phyloP scores from a whole-genome alignment of 176 grass and related monocot genomes.

The Lolium perenne region DNA sequence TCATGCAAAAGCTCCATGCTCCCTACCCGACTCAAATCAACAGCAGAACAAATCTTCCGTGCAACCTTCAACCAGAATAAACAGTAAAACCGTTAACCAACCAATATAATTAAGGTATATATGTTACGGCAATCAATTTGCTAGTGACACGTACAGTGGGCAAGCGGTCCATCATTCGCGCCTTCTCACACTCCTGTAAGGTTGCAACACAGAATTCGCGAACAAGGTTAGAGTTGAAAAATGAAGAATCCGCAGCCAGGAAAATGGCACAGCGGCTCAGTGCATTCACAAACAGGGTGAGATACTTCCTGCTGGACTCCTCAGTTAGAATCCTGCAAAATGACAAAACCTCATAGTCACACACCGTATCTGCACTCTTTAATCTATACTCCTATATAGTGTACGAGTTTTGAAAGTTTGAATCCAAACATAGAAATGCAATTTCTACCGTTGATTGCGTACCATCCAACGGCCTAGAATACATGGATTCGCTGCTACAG shows the following conservation, averaged over 20 bases:
- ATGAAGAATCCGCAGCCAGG: constrained; percentile 45
- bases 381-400: no score
- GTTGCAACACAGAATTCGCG: constrained; percentile 49
- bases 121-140: background rate
- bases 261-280: constrained; percentile 67
- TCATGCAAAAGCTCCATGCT: constrained; percentile 53
- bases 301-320: constrained; percentile 53
- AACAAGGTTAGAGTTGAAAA: constrained; percentile 49
- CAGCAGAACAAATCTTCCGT: constrained; percentile 62
- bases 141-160: constrained; percentile 51
- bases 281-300: constrained; percentile 52
- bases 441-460: no score
- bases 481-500: no score
- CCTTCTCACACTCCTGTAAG: constrained; percentile 44
- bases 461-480: no score
- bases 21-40: constrained; percentile 62
- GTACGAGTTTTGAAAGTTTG: no score
- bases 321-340: constrained; percentile 61
- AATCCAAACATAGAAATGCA: no score
- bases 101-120: constrained; percentile 20
- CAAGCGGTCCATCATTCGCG: constrained; percentile 53
- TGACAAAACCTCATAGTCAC: background rate
- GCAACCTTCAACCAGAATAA: constrained; percentile 56
- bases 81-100: constrained; percentile 20
- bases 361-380: background rate